Percentiles rank a stretch among this genome's conserved stretches.
phyloP scores from a whole-genome alignment of 805 yeast genomes.

The Dipodascopsis tothii region DNA sequence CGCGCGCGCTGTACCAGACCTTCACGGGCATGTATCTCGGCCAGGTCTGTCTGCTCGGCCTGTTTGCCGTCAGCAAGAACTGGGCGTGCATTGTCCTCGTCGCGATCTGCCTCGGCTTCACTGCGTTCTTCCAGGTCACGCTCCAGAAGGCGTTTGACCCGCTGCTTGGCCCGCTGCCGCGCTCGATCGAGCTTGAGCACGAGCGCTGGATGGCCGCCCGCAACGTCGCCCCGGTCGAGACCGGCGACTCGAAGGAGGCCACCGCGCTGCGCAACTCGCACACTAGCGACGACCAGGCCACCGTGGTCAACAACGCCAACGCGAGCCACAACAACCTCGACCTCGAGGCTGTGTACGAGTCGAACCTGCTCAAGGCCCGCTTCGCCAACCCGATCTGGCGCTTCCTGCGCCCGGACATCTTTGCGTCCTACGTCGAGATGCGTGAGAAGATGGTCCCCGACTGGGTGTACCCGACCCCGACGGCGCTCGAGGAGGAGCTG shows the following conservation, averaged over 20 bases:
- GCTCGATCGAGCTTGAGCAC: constrained; percentile 27
- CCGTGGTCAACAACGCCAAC: neutral
- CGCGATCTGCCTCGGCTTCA: constrained; percentile 53
- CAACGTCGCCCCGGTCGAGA: constrained; percentile 6
- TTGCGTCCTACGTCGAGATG: constrained; percentile 17
- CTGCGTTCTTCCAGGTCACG: constrained; percentile 61
- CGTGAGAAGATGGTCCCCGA: constrained; percentile 15
- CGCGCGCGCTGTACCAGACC: constrained; percentile 82
- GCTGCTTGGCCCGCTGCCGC: constrained; percentile 39
- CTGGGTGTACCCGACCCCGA: constrained; percentile 28
- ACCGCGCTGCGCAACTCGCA: constrained; percentile 14
- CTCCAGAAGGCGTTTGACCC: constrained; percentile 60
- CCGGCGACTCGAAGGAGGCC: constrained; percentile 13
- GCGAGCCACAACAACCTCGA: constrained; percentile 3
- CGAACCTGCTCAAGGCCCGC: constrained; percentile 2
- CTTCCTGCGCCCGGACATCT: constrained; percentile 24
- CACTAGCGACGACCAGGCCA: neutral
- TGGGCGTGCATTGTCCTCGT: constrained; percentile 90
- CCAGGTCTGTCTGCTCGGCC: constrained; percentile 75
- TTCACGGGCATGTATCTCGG: constrained; percentile 83
- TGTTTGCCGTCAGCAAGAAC: constrained; percentile 82
- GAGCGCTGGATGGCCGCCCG: constrained; percentile 10
- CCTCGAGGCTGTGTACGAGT: constrained; percentile 7
- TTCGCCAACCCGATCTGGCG: constrained; percentile 10
- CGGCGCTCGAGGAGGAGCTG: constrained; percentile 43